A percentile compares a stretch with the other conserved stretches of the same genome.
Conservation (phyloP, 176 grass and related monocot genomes). For the Puya raimondii region DNA sequence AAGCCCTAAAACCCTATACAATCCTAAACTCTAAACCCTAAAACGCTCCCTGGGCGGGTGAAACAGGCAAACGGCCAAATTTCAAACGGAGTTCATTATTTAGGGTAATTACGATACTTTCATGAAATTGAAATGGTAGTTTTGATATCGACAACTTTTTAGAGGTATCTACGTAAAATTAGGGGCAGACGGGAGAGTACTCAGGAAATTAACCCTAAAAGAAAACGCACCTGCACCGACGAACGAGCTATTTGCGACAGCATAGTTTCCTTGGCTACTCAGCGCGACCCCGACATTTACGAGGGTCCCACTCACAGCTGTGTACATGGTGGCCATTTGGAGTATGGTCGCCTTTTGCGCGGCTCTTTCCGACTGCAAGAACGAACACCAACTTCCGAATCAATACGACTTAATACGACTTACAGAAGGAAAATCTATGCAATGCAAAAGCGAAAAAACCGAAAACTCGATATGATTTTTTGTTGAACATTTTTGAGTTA, state of each 20-base stretch:
- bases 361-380: conserved; percentile 76
- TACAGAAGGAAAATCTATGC: not conserved
- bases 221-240: conserved; percentile 49
- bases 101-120: too few species aligned
- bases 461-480: not conserved
- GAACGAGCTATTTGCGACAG: conserved; percentile 60
- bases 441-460: not conserved
- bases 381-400: too few species aligned
- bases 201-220: not conserved
- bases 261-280: conserved; percentile 66
- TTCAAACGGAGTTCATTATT: too few species aligned
- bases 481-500: not conserved
- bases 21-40: too few species aligned
- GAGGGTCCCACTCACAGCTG: conserved; percentile 68
- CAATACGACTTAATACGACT: not conserved
- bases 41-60: too few species aligned
- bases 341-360: conserved; percentile 70
- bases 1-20: too few species aligned
- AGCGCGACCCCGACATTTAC: conserved; percentile 75
- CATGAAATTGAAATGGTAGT: too few species aligned
- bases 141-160: too few species aligned
- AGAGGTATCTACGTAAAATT: not conserved
- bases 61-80: too few species aligned
- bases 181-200: not conserved
- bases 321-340: conserved; percentile 89